Percentiles rank a stretch among this genome's conserved stretches.
phyloP scores from a whole-genome alignment of 2,329 filamentous ascomycete genomes.

The Arthroderma uncinatum region DNA sequence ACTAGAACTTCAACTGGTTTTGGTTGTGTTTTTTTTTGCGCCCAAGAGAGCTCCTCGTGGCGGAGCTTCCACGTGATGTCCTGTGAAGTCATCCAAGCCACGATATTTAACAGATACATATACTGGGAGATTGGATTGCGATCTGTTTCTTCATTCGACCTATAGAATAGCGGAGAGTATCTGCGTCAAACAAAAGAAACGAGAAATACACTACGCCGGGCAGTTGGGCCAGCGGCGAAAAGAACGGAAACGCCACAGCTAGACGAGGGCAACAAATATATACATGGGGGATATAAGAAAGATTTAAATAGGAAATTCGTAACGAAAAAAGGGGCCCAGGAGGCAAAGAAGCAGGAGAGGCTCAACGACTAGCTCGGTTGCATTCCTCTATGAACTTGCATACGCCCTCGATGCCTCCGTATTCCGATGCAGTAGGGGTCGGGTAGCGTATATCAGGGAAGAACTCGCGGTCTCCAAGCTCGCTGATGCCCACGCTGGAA shows the following conservation, averaged over 20 bases:
- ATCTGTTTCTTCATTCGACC: neutral
- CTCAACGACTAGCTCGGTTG: constrained; percentile 38
- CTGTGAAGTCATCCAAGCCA: too few species aligned
- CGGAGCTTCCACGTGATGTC: neutral
- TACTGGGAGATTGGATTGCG: too few species aligned
- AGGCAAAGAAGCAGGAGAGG: neutral
- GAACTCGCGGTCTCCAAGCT: constrained; percentile 33
- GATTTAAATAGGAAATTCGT: constrained; percentile 10
- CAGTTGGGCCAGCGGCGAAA: neutral
- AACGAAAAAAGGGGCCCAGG: constrained; percentile 1
- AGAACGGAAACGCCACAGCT: constrained; percentile 3
- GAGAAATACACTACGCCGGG: constrained; percentile 3
- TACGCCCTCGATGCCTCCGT: constrained; percentile 54
- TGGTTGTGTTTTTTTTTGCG: neutral
- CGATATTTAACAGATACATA: too few species aligned
- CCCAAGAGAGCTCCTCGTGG: neutral
- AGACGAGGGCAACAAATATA: constrained; percentile 3
- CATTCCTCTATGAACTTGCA: constrained; percentile 56
- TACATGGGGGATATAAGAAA: neutral
- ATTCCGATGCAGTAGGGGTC: constrained; percentile 38
- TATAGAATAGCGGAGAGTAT: neutral
- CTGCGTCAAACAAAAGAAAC: neutral
- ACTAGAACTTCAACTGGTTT: neutral
- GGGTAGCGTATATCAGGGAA: constrained; percentile 28
- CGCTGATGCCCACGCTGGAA: constrained; percentile 47